phyloP scores from a whole-genome alignment of 2,329 filamentous ascomycete species.

The Calonectria pauciramosa region DNA sequence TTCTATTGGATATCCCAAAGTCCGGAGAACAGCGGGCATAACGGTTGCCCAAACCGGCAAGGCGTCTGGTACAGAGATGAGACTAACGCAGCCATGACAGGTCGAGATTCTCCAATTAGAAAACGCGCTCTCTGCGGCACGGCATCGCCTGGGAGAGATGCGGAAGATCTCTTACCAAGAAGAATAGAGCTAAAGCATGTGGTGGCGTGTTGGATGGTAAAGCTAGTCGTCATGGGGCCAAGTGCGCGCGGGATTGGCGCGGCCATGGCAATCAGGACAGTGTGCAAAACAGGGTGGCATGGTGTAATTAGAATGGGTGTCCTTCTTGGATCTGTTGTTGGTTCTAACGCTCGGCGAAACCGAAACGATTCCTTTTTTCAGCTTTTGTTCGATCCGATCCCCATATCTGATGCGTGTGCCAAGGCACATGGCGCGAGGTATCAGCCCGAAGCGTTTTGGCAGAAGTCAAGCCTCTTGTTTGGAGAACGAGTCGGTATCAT shows the following conservation, averaged over 20 bases:
- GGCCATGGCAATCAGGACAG: not conserved
- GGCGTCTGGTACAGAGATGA: conserved; percentile 27
- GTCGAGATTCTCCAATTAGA: conserved; percentile 98
- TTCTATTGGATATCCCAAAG: conserved; percentile 11
- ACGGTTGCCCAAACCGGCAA: conserved; percentile 40
- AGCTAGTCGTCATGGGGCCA: not conserved
- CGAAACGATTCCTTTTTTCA: not conserved
- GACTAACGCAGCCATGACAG: conserved; percentile 60
- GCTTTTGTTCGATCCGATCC: not conserved
- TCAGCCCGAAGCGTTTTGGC: not conserved
- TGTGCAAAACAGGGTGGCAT: not conserved
- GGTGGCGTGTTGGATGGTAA: not conserved
- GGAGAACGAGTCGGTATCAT: not conserved
- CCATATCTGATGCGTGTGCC: not conserved
- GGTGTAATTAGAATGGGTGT: conserved; percentile 12
- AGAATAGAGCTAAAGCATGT: conserved; percentile 59
- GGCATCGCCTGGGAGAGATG: conserved; percentile 94
- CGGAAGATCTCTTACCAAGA: conserved; percentile 96
- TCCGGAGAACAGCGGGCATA: conserved; percentile 30
- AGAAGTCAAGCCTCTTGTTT: not conserved
- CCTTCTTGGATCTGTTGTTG: not conserved
- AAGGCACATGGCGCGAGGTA: not conserved
- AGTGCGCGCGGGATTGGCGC: not conserved
- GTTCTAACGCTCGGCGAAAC: conserved; percentile 3
- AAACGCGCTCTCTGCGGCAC: conserved; percentile 83